These are phyloP conservation scores for Phytophthora litchii DNA, from an alignment of 352 stramenopile species.

Conservation along the genomic window DNA sequence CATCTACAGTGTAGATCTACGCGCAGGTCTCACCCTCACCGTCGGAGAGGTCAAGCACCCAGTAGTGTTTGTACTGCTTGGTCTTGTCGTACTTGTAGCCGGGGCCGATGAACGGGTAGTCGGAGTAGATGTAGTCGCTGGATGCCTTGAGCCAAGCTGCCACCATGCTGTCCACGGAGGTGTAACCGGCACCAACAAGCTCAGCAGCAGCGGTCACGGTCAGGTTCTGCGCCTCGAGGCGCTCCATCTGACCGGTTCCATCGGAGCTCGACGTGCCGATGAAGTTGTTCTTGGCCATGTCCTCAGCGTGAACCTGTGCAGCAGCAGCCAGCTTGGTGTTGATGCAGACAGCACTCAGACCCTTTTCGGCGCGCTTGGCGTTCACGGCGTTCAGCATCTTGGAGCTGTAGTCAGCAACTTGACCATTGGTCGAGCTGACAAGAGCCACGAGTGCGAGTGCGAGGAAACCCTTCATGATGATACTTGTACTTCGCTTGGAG, in stretches of 20 bases:
- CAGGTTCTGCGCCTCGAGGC: conserved; percentile 34
- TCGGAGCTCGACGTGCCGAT: conserved; percentile 31
- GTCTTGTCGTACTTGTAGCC: conserved; percentile 40
- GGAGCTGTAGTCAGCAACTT: conserved; percentile 41
- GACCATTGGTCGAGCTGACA: conserved; percentile 26
- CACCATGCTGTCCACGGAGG: conserved; percentile 37
- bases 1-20: conserved; percentile 8
- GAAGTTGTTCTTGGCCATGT: conserved; percentile 33
- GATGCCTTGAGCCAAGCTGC: conserved; percentile 44
- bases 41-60: conserved; percentile 35
- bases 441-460: conserved; percentile 34
- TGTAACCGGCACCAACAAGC: conserved; percentile 50
- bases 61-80: conserved; percentile 45
- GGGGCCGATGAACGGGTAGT: conserved; percentile 34
- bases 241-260: conserved; percentile 34
- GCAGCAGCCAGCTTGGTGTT: conserved; percentile 43
- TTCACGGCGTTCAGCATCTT: conserved; percentile 46
- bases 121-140: conserved; percentile 38
- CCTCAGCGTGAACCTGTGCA: conserved; percentile 25
- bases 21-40: conserved; percentile 21
- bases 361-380: conserved; percentile 40
- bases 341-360: conserved; percentile 41
- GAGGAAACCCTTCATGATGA: conserved; percentile 24
- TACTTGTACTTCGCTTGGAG: conserved; percentile 26
- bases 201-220: conserved; percentile 26